phyloP scores from a whole-genome alignment of 2,329 filamentous ascomycete species.

The Phaeomoniella chlamydospora region DNA sequence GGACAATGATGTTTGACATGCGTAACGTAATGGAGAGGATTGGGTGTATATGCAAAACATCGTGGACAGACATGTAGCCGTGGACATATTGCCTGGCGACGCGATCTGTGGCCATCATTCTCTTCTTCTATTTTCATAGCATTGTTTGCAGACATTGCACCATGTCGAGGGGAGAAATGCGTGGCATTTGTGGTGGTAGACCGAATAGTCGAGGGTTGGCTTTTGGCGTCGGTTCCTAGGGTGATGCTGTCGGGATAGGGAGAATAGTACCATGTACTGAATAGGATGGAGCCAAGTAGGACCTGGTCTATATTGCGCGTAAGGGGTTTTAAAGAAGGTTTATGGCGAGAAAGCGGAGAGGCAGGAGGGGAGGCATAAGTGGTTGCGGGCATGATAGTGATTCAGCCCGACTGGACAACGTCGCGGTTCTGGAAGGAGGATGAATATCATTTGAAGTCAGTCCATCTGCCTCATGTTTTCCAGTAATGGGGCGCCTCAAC shows the following conservation, averaged over 20 bases:
- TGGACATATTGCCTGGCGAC: constrained; percentile 4
- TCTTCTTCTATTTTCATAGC: constrained; percentile 2
- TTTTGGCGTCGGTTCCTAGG: constrained; percentile 2
- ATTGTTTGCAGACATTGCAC: constrained; percentile 14
- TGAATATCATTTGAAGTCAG: no score
- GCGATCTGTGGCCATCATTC: not conserved
- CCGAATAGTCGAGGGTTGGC: not conserved
- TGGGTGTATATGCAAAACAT: constrained; percentile 79
- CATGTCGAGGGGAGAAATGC: constrained; percentile 20
- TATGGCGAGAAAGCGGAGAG: constrained; percentile 9
- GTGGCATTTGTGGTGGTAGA: constrained; percentile 1
- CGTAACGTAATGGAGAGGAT: constrained; percentile 21
- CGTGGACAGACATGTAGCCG: constrained; percentile 74
- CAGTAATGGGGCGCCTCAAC: no score
- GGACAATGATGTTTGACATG: constrained; percentile 37
- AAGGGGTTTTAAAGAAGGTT: constrained; percentile 9
- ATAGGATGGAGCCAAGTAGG: constrained; percentile 67
- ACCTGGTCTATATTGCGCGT: constrained; percentile 71
- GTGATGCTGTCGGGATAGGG: constrained; percentile 59
- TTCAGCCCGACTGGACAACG: no score
- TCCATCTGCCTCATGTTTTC: no score
- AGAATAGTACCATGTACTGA: constrained; percentile 85
- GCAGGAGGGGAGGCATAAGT: not conserved
- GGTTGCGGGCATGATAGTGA: not conserved
- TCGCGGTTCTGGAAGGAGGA: no score